Evolutionary conservation across 306 rosid species (phyloP), one percentile per base, ranked within the genome.

Genomic region (Lupinus albus): DNA sequence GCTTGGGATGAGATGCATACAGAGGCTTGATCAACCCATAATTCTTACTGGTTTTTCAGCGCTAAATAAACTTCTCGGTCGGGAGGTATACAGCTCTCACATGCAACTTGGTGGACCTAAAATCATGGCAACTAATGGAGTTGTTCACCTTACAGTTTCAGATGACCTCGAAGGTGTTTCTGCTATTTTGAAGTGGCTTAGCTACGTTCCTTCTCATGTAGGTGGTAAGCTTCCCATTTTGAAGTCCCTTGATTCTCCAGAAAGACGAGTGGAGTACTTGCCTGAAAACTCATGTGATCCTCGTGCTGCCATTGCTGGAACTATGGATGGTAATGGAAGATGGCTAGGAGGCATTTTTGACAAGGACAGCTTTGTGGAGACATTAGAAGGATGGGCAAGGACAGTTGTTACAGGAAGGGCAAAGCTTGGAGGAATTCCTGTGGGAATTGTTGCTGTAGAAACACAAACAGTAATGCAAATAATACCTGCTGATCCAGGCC

Each of bases 101-200:
- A 93, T 93, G 98, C 98, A 93, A 78, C 91, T 93, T 15, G 98
- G 98, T 68, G 98, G 98, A 72, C 98, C 98, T 9, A 93, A 93
- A 80, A 90, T 93, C 67, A 93, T 93, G 98, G 96, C 96, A 63
- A 93, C 98, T 2, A 93, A 93, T 79, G 98, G 97, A 77, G 98
- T 93, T 21, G 98, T 93, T 66, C 98, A 93, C 86, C 91, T 93
- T 46, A 93, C 98, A 5, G 98, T 93, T 64, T 84, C 88, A 0
- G 89, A 93, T 60, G 98, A 93, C 80, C 98, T 93, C 64, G 97
- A 89, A 86, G 98, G 96, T 47, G 77, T 89, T 82, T 89, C 93
- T 68, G 83, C 98, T 69, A 93, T 93, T 78, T 79, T 93, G 73
- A 89, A 89, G 85, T 93, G 98, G 98, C 91, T 93, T 44, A 89